Base-by-base conservation (phyloP, 2,329 filamentous ascomycete species). In the Orbilia ellipsospora region DNA sequence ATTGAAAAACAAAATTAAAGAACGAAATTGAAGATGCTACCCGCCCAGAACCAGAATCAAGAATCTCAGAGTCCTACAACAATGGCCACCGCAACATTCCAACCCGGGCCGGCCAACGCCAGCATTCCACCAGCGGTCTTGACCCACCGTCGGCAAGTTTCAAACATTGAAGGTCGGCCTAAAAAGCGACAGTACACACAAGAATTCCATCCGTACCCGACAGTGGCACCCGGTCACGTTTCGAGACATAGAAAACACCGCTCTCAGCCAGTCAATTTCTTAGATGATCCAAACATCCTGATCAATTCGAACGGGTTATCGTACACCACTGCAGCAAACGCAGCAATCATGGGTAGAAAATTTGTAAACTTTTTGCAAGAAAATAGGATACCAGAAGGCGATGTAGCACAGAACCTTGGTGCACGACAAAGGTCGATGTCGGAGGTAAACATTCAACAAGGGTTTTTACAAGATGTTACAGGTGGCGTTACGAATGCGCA, bases 1-100 rank as follows among this genome's bases (percentile, higher is more conserved):
- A 28, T 52, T 73, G 45, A 62, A 36, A 36, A 36, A 36, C 5
- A 36, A 31, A n/a, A n/a, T n/a, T 36, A 36, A 36, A 36, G 57
- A 73, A 52, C 48, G 48, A 48, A 13, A 20, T 56, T 36, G 59
- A 74, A 42, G 56, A 74, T 74, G 70, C 63, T 74, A 55, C 70
- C 70, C 63, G 63, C 63, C 70, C 70, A 74, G 70, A 74, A 74
- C 70, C 70, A 74, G 70, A 74, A 74, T 26, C 70, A 74, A 68
- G 70, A 74, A 74, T 68, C 70, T 64, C 63, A 68, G 59, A 67
- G 31, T 48, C 55, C 62, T 56, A 66, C 63, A 66, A 59, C 70
- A 68, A 74, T 74, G 70, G 64, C 70, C 63, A 74, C 70, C 70
- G 52, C 70, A 68, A 42, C 70, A 74, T 74, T 74, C 70, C 63